These are phyloP conservation scores for Diaporthe citriasiana DNA, from an alignment of 2,329 filamentous ascomycete species.

Conservation along the genomic window DNA sequence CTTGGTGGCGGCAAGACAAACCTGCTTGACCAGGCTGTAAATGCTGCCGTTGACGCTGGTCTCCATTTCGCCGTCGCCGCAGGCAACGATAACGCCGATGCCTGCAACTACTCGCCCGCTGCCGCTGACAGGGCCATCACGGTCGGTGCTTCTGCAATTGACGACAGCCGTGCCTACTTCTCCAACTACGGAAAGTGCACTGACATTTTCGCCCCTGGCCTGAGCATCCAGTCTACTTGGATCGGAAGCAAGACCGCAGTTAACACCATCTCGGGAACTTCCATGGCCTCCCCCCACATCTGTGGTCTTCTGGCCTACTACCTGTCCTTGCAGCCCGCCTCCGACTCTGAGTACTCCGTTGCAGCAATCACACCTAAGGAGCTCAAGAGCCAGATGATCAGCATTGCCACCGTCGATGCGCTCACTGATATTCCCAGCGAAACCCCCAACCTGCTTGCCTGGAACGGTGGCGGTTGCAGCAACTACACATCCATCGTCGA, in stretches of 20 bases:
- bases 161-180: conserved; percentile 98
- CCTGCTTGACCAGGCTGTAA: conserved; percentile 91
- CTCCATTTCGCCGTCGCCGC: conserved; percentile 98
- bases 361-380: conserved; percentile 91
- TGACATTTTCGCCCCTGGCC: conserved; percentile 97
- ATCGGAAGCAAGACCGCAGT: conserved; percentile 95
- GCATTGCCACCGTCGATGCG: conserved; percentile 82
- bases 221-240: conserved; percentile 98
- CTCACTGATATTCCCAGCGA: conserved; percentile 86
- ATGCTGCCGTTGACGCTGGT: conserved; percentile 91
- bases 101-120: conserved; percentile 99
- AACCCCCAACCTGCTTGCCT: conserved; percentile 96
- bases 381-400: conserved; percentile 90
- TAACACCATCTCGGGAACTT: conserved; percentile 99
- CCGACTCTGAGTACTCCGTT: conserved; percentile 92
- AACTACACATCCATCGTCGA: conserved; percentile 90
- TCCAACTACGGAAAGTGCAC: conserved; percentile 99
- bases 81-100: conserved; percentile 98
- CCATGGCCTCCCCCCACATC: conserved; percentile 98
- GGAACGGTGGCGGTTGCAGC: conserved; percentile 95
- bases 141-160: conserved; percentile 92
- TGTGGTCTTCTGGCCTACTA: conserved; percentile 97
- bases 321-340: conserved; percentile 92
- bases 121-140: conserved; percentile 93
- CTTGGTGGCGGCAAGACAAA: conserved; percentile 97